phyloP scores from a whole-genome alignment of 2,329 filamentous ascomycete genomes.

The Cercospora zeina region DNA sequence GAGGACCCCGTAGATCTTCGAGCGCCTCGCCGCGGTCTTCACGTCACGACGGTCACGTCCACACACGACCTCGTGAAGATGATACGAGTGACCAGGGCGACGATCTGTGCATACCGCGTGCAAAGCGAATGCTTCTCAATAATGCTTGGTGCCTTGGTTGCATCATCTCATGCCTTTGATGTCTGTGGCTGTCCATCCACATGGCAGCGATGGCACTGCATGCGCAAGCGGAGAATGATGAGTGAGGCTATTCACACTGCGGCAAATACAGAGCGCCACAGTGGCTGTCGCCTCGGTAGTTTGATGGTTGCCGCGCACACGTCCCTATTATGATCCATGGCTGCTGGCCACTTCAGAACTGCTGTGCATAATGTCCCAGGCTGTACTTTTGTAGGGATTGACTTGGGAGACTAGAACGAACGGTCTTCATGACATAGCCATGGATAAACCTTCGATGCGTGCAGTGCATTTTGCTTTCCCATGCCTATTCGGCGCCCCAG shows the following conservation, averaged over 20 bases:
- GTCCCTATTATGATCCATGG: background rate
- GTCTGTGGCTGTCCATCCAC: background rate
- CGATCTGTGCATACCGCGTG: background rate
- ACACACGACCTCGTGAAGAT: background rate
- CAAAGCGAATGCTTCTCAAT: background rate
- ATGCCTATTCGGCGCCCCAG: too few relatives aligned
- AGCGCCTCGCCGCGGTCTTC: background rate
- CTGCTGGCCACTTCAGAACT: background rate
- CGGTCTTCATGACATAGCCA: background rate
- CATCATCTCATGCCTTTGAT: background rate
- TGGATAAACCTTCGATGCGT: background rate
- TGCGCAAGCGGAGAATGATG: background rate
- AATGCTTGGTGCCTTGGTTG: background rate
- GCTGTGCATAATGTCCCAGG: background rate
- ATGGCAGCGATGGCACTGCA: background rate
- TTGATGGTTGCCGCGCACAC: background rate
- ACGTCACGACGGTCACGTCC: background rate
- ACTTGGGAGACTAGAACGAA: too few relatives aligned
- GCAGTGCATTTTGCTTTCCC: background rate
- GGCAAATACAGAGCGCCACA: background rate
- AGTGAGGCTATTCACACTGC: background rate
- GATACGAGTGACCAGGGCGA: background rate
- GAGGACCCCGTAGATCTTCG: background rate
- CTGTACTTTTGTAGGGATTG: too few relatives aligned
- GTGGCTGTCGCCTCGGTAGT: background rate